Evolutionary conservation across 2,329 filamentous ascomycete genomes (phyloP).

Genomic region (Septoria linicola): DNA sequence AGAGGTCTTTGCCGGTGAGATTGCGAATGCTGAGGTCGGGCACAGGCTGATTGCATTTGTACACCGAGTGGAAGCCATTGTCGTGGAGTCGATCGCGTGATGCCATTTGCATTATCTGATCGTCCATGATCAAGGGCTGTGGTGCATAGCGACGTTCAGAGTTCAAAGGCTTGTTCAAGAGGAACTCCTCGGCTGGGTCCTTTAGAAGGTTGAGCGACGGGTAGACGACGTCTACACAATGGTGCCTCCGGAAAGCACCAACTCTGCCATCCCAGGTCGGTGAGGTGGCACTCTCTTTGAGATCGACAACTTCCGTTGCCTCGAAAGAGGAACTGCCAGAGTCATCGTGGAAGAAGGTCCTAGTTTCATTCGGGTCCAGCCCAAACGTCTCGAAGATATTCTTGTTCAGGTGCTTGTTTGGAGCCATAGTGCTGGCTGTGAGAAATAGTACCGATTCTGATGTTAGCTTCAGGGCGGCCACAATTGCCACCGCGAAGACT

Average conservation of each 20-base stretch:
- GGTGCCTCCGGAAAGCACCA: slow-evolving; percentile 10
- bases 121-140: slow-evolving; percentile 16
- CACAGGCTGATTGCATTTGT: slow-evolving; percentile 10
- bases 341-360: slow-evolving; percentile 5
- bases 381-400: slow-evolving; percentile 12
- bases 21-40: slow-evolving; percentile 1
- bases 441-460: too few relatives aligned
- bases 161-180: slow-evolving; percentile 15
- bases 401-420: slow-evolving; percentile 11
- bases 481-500: too few relatives aligned
- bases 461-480: too few relatives aligned
- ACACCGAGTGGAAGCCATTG: slow-evolving; percentile 15
- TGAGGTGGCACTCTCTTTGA: neutral
- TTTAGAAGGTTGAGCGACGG: slow-evolving; percentile 13
- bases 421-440: neutral
- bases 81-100: slow-evolving; percentile 15
- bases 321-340: neutral
- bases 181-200: slow-evolving; percentile 5
- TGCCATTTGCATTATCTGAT: slow-evolving; percentile 6
- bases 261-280: slow-evolving; percentile 1
- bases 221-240: slow-evolving; percentile 14
- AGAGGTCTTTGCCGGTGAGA: slow-evolving; percentile 1
- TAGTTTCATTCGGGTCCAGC: slow-evolving; percentile 8
- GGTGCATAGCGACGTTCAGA: slow-evolving; percentile 13
- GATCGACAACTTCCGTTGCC: slow-evolving; percentile 2